A percentile compares a stretch with the other conserved stretches of the same genome.
phyloP scores from a whole-genome alignment of 805 yeast species.

The Saturnispora galanensis region DNA sequence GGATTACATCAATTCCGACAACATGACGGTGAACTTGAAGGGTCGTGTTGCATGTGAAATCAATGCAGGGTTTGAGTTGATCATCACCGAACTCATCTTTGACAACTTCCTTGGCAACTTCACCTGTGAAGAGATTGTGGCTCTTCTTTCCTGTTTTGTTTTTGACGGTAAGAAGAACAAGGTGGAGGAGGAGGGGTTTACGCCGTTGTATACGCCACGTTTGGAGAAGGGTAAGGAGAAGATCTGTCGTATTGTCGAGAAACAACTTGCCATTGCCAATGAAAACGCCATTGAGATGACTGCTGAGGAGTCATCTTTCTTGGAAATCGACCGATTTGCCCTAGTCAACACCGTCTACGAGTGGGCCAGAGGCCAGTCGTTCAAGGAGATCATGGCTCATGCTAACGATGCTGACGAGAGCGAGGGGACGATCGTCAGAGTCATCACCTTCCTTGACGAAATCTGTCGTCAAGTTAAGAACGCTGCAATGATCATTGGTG shows the following conservation, averaged over 20 bases:
- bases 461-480: conserved; percentile 89
- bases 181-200: conserved; percentile 49
- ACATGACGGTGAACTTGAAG: conserved; percentile 66
- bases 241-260: conserved; percentile 61
- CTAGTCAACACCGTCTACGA: conserved; percentile 91
- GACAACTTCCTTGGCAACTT: conserved; percentile 90
- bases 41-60: conserved; percentile 88
- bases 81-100: conserved; percentile 77
- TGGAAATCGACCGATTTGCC: conserved; percentile 79
- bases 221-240: conserved; percentile 60
- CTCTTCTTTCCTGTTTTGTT: conserved; percentile 81
- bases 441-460: conserved; percentile 88
- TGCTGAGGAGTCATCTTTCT: conserved; percentile 74
- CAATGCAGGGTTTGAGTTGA: conserved; percentile 84
- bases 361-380: conserved; percentile 94
- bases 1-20: conserved; percentile 65
- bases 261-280: conserved; percentile 50
- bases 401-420: conserved; percentile 60
- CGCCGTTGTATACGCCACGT: conserved; percentile 51
- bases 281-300: conserved; percentile 67
- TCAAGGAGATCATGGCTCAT: conserved; percentile 81
- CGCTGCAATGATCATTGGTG: conserved; percentile 92
- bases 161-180: conserved; percentile 59
- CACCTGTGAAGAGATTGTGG: conserved; percentile 96
- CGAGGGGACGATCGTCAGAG: conserved; percentile 95